Evolutionary conservation across 805 yeast species (phyloP).

Genomic region (Komagataella phaffii): DNA sequence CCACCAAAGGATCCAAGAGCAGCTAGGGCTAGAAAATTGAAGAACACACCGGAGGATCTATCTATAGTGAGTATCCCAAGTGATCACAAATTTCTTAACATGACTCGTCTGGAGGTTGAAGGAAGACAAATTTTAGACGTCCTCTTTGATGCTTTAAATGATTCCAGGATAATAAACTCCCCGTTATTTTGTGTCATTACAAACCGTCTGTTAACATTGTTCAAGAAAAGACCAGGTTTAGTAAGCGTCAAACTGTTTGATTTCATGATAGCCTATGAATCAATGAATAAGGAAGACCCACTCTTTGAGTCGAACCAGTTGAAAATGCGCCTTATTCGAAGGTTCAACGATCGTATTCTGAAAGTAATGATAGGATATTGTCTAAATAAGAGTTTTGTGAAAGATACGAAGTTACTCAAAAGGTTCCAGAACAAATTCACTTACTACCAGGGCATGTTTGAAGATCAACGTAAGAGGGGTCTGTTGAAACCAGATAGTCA

Average conservation of each 20-base stretch:
- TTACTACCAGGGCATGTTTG: constrained; percentile 15
- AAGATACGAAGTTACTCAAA: constrained; percentile 15
- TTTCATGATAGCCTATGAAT: constrained; percentile 47
- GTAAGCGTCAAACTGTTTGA: constrained; percentile 40
- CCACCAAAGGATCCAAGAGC: constrained; percentile 20
- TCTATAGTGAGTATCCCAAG: constrained; percentile 37
- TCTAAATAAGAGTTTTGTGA: constrained; percentile 19
- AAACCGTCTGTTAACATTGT: constrained; percentile 47
- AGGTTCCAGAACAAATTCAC: constrained; percentile 20
- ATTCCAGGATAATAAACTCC: constrained; percentile 39
- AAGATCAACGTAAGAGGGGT: constrained; percentile 15
- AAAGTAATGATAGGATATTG: constrained; percentile 18
- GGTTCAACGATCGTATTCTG: constrained; percentile 23
- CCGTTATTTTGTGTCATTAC: constrained; percentile 56
- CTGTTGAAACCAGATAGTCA: constrained; percentile 23
- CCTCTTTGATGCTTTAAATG: constrained; percentile 40
- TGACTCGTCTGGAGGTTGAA: constrained; percentile 48
- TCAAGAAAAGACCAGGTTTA: constrained; percentile 53
- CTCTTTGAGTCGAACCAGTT: constrained; percentile 20
- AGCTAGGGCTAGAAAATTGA: constrained; percentile 5
- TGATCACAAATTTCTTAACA: constrained; percentile 54
- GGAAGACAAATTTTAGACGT: constrained; percentile 57
- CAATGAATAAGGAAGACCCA: constrained; percentile 40
- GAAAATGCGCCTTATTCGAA: constrained; percentile 15
- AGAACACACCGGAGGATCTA: constrained; percentile 16